Conservation (phyloP, 2,329 filamentous ascomycete genomes). For the Thielaviopsis populi region DNA sequence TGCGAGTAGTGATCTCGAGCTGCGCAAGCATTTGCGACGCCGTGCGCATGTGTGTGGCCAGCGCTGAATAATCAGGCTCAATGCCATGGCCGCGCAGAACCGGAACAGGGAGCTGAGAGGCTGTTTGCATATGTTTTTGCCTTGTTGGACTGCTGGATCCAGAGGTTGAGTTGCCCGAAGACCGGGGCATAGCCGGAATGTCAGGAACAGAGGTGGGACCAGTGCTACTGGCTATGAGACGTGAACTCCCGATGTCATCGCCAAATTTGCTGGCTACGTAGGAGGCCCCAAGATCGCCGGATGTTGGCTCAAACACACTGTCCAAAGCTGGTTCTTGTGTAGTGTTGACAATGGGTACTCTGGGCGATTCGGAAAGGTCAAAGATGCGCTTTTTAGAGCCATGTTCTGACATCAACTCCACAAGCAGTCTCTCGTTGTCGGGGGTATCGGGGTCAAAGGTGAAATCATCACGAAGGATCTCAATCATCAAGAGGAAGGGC, state of each 20-base stretch:
- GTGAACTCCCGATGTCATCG: conserved; percentile 26
- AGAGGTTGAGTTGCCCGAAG: conserved; percentile 52
- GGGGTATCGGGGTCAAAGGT: conserved; percentile 61
- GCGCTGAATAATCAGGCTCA: conserved; percentile 65
- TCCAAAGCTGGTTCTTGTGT: conserved; percentile 38
- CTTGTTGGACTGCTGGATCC: conserved; percentile 53
- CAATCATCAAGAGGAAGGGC: conserved; percentile 71
- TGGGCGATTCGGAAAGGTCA: conserved; percentile 54
- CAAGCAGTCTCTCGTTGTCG: conserved; percentile 54
- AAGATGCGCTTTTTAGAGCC: conserved; percentile 46
- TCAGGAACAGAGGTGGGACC: conserved; percentile 46
- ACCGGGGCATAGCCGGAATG: conserved; percentile 44
- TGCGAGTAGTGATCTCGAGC: conserved; percentile 64
- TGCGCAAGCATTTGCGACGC: conserved; percentile 79
- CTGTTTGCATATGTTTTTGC: conserved; percentile 44
- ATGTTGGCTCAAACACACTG: conserved; percentile 72
- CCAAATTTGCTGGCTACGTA: conserved; percentile 47
- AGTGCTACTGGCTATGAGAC: conserved; percentile 30
- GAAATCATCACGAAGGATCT: conserved; percentile 68
- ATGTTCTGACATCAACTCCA: conserved; percentile 41
- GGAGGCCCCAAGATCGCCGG: conserved; percentile 62
- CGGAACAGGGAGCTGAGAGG: conserved; percentile 27
- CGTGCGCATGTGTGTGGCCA: conserved; percentile 77
- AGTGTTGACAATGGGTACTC: conserved; percentile 26
- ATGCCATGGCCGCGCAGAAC: conserved; percentile 35